A percentile compares a stretch with the other conserved stretches of the same genome.
Evolutionary conservation across 2,329 filamentous ascomycete genomes (phyloP).

Genomic region (Blastomyces emzantsi): DNA sequence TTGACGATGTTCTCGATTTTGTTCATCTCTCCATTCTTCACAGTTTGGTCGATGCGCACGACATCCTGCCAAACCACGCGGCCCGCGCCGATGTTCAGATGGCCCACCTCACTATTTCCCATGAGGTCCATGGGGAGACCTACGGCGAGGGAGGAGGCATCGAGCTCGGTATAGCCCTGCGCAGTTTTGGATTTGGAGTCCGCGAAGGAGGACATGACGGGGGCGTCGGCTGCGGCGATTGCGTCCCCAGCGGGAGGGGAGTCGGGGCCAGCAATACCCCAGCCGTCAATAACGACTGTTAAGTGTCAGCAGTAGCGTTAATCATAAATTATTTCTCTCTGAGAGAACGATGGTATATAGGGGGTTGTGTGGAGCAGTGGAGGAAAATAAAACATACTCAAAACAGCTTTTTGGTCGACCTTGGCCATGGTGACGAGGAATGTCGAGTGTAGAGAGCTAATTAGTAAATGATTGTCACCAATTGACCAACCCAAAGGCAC

Average conservation of each 20-base stretch:
- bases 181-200: constrained; percentile 58
- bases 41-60: constrained; percentile 87
- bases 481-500: constrained; percentile 2
- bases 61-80: constrained; percentile 98
- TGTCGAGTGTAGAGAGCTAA: background rate
- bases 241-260: constrained; percentile 88
- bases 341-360: constrained; percentile 2
- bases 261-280: constrained; percentile 74
- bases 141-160: constrained; percentile 91
- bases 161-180: constrained; percentile 83
- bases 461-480: constrained; percentile 2
- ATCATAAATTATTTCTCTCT: constrained; percentile 23
- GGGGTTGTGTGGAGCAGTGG: constrained; percentile 15
- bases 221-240: constrained; percentile 86
- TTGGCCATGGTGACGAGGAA: constrained; percentile 47
- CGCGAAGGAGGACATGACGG: constrained; percentile 82
- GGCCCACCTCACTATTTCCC: constrained; percentile 98
- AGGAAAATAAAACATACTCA: constrained; percentile 44
- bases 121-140: constrained; percentile 94
- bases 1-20: constrained; percentile 68
- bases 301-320: constrained; percentile 24
- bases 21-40: constrained; percentile 75
- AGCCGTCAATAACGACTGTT: constrained; percentile 96
- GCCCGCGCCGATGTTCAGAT: constrained; percentile 96
- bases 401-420: constrained; percentile 60